These are phyloP conservation scores for Pneumocystis jirovecii DNA, from an alignment of 1,139 yeast species.

Conservation along the genomic window DNA sequence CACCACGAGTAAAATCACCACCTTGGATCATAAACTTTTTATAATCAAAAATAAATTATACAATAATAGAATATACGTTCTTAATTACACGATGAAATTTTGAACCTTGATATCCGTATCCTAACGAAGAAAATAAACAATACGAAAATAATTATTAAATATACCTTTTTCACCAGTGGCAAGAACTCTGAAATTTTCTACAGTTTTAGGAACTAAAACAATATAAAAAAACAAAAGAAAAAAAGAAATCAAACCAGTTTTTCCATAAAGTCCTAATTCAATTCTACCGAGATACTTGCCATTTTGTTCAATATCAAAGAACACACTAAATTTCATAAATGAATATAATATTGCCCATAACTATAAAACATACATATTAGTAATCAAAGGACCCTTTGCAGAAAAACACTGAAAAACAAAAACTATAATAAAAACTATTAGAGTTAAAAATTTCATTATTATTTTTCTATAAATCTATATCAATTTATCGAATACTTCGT, in stretches of 20 bases:
- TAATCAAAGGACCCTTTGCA: constrained; percentile 10
- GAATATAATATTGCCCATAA: background rate
- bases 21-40: constrained; percentile 83
- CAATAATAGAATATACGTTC: constrained; percentile 24
- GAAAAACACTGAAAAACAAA: background rate
- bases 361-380: constrained; percentile 12
- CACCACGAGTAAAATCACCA: constrained; percentile 82
- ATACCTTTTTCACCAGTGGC: constrained; percentile 81
- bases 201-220: constrained; percentile 62
- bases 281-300: constrained; percentile 58
- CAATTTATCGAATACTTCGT: background rate
- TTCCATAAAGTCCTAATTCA: constrained; percentile 67
- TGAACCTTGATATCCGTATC: constrained; percentile 49
- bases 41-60: constrained; percentile 25
- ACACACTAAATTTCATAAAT: constrained; percentile 30
- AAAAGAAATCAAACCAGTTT: constrained; percentile 33
- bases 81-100: constrained; percentile 84
- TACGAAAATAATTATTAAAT: constrained; percentile 22
- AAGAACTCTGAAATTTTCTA: constrained; percentile 79
- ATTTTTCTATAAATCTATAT: background rate
- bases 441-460: background rate
- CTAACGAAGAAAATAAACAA: constrained; percentile 37
- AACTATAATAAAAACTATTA: background rate
- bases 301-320: constrained; percentile 72
- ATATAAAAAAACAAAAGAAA: background rate